These are phyloP conservation scores for Ophiostoma himal-ulmi DNA, from an alignment of 2,329 filamentous ascomycete species.

Conservation along the genomic window DNA sequence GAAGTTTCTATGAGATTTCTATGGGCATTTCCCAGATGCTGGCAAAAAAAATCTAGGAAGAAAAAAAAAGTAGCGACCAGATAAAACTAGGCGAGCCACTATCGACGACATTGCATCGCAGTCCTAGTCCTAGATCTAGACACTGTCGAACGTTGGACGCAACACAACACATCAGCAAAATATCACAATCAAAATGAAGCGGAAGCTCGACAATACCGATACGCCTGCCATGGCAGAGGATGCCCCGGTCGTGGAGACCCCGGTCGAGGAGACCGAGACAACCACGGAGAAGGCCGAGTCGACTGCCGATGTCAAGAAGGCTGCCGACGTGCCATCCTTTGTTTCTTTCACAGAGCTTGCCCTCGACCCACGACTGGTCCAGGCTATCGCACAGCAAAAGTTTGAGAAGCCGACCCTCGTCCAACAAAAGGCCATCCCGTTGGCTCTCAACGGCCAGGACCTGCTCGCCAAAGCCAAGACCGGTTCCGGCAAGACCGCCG, in stretches of 20 bases:
- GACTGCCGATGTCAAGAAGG: not conserved
- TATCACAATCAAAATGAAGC: constrained; percentile 44
- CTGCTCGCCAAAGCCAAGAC: constrained; percentile 89
- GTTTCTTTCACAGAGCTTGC: constrained; percentile 65
- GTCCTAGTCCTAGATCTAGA: not conserved
- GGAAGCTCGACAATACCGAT: constrained; percentile 49
- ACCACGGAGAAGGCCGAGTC: constrained; percentile 25
- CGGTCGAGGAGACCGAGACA: not conserved
- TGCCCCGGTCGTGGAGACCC: not conserved
- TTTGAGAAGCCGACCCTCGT: constrained; percentile 85
- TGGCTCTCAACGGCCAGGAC: constrained; percentile 82
- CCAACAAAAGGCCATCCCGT: constrained; percentile 78
- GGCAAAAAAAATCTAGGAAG: constrained; percentile 21
- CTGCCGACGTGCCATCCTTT: not conserved
- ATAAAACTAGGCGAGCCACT: not conserved
- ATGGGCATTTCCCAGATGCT: constrained; percentile 10
- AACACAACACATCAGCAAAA: not conserved
- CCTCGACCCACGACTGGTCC: constrained; percentile 77
- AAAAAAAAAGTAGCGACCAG: constrained; percentile 5
- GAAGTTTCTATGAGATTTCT: constrained; percentile 16
- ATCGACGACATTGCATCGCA: constrained; percentile 7
- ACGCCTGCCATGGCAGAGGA: constrained; percentile 28
- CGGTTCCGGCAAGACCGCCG: constrained; percentile 95
- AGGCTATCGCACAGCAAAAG: constrained; percentile 77
- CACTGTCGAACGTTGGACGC: not conserved